phyloP scores from a whole-genome alignment of 441 rosid genomes.

The Bruguiera hainesii region DNA sequence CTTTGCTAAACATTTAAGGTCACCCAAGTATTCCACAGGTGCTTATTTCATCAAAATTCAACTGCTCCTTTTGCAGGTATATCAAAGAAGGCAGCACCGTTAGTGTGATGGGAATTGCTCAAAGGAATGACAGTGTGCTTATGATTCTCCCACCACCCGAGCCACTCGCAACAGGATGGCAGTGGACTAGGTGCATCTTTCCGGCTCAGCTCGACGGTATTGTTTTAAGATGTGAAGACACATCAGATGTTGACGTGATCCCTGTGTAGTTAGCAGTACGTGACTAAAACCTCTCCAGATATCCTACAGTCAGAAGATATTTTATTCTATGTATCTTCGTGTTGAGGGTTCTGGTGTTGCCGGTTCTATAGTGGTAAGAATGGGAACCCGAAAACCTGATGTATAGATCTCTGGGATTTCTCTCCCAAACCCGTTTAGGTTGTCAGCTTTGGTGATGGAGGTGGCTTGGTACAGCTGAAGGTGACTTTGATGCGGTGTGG shows the following conservation, averaged over 20 bases:
- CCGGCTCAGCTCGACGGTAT: slow-evolving; percentile 92
- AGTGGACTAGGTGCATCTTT: slow-evolving; percentile 79
- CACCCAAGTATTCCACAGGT: neutral
- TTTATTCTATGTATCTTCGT: neutral
- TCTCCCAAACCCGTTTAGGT: neutral
- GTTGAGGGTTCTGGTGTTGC: neutral
- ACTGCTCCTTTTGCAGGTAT: slow-evolving; percentile 41
- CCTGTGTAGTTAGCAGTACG: slow-evolving; percentile 48
- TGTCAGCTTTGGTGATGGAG: neutral
- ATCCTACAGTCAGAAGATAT: neutral
- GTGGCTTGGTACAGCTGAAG: neutral
- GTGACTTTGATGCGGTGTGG: no score
- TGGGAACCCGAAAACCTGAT: neutral
- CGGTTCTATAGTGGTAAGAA: neutral
- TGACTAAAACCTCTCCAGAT: neutral
- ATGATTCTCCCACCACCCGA: slow-evolving; percentile 93
- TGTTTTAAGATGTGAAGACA: slow-evolving; percentile 94
- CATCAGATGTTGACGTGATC: slow-evolving; percentile 87
- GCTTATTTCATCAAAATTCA: no score
- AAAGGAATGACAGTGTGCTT: slow-evolving; percentile 92
- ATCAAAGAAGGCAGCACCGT: slow-evolving; percentile 99
- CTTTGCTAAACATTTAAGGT: neutral
- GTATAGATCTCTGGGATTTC: neutral
- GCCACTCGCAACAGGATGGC: slow-evolving; percentile 89
- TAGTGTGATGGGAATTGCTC: slow-evolving; percentile 97